A percentile compares a stretch with the other conserved stretches of the same genome.
Conservation (phyloP, 345 rosid species). For the Trapa bicornis region DNA sequence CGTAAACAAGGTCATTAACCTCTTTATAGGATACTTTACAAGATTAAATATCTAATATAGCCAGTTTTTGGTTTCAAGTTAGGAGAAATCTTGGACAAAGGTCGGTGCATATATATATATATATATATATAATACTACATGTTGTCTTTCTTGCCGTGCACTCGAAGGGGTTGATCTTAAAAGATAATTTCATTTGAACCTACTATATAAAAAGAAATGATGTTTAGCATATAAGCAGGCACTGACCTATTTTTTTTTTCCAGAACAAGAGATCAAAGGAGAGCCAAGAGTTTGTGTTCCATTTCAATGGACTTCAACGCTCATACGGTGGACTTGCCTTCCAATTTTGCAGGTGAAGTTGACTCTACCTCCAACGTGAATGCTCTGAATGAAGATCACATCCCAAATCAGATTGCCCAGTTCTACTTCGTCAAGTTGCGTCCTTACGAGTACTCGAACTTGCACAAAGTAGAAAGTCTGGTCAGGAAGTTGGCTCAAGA, state of each 20-base stretch:
- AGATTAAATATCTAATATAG: no score
- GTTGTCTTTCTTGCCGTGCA: conserved; percentile 4
- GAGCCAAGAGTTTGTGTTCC: background rate
- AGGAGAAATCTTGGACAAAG: no score
- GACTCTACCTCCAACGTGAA: background rate
- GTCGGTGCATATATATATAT: background rate
- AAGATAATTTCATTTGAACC: background rate
- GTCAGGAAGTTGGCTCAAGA: background rate
- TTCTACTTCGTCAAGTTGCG: conserved; percentile 3
- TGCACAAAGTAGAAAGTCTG: background rate
- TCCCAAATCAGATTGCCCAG: background rate
- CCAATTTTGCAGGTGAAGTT: no score
- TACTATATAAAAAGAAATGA: background rate
- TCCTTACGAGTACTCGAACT: background rate
- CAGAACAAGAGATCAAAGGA: background rate
- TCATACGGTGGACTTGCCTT: background rate
- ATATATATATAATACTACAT: background rate
- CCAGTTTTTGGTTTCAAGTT: no score
- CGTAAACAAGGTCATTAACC: no score
- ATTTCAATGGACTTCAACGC: background rate
- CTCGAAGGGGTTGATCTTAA: background rate
- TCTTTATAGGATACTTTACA: no score
- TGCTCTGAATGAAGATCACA: background rate
- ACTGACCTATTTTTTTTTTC: background rate
- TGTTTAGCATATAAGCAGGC: background rate